Evolutionary conservation across 495 filamentous ascomycete genomes (phyloP).

Genomic region (Trichoderma asperelloides): DNA sequence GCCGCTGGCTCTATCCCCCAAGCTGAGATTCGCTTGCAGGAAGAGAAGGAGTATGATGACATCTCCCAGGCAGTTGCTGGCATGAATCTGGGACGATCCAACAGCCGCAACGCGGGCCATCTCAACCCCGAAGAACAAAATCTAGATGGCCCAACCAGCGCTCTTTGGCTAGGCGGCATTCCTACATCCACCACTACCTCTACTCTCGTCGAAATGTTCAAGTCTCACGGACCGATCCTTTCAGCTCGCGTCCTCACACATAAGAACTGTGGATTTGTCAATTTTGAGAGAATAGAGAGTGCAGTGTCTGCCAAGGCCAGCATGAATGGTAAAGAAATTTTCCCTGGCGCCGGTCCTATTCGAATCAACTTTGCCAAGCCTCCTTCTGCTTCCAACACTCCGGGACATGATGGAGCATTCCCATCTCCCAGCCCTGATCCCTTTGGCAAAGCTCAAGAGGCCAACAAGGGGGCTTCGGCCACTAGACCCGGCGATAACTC

Average conservation of each 20-base stretch:
- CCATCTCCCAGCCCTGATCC: constrained; percentile 95
- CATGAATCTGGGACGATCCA: constrained; percentile 60
- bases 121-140: constrained; percentile 61
- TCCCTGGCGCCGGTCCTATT: constrained; percentile 90
- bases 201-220: constrained; percentile 87
- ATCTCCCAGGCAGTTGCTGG: constrained; percentile 65
- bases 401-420: constrained; percentile 63
- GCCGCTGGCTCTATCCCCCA: constrained; percentile 77
- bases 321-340: constrained; percentile 95
- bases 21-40: constrained; percentile 62
- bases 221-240: constrained; percentile 78
- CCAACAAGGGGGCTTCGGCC: constrained; percentile 34
- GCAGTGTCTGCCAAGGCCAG: constrained; percentile 78
- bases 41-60: constrained; percentile 64
- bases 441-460: constrained; percentile 47
- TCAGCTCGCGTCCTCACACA: constrained; percentile 91
- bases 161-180: constrained; percentile 95
- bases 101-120: constrained; percentile 48
- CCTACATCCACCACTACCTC: constrained; percentile 95
- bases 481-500: constrained; percentile 28
- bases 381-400: constrained; percentile 76
- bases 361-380: constrained; percentile 96
- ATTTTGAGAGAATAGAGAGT: constrained; percentile 84
- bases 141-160: constrained; percentile 83
- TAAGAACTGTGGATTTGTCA: constrained; percentile 99